Base-by-base conservation (phyloP, 257 asterid species). In the Solanum medicagineum region DNA sequence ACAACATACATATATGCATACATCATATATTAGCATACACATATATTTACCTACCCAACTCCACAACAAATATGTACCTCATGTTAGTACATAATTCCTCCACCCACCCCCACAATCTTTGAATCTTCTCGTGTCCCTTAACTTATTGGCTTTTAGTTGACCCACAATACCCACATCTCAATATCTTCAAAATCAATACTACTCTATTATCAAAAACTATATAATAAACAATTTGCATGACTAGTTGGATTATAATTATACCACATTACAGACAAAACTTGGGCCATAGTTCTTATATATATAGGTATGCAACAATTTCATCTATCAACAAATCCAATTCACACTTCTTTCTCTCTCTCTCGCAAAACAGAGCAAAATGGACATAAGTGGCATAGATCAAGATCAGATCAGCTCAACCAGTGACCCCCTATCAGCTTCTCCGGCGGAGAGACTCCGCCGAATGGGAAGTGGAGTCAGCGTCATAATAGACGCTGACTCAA, bases 41-140 rank as follows among this genome's bases (percentile, higher is more conserved):
- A 59, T 73, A 83, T 77, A 85, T 66, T 22, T 60, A 60, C 84
- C 86, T 82, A 49, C 59, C 63, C 77, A 60, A 8, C 73, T 65
- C 5, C 40, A 32, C 59, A 80, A 15, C 32, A 81, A 14, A 53
- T 85, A 65, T 68, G 40, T 9, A 53, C 60, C 81, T 79, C 65
- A 14, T 59, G 17, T 29, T 8, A 75, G 82, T 16, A 77, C 82
- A 77, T 15, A 51, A 77, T 13, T 83, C 57, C 44, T n/a, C 24
- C 71, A 45, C 83, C 51, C 42, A 36, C 42, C 26, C 80, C 83
- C 22, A 17, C 59, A 42, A 49, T 9, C n/a, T 56, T 75, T 90
- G 93, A 94, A 92, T 90, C 94, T 91, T 90, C 98, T 94, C 22
- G 14, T 87, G 83, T 87, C 90, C 88, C 90, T 85, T 62, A 93